Conservation (phyloP, 768 basidiomycete species). For the Mycena belliarum region DNA sequence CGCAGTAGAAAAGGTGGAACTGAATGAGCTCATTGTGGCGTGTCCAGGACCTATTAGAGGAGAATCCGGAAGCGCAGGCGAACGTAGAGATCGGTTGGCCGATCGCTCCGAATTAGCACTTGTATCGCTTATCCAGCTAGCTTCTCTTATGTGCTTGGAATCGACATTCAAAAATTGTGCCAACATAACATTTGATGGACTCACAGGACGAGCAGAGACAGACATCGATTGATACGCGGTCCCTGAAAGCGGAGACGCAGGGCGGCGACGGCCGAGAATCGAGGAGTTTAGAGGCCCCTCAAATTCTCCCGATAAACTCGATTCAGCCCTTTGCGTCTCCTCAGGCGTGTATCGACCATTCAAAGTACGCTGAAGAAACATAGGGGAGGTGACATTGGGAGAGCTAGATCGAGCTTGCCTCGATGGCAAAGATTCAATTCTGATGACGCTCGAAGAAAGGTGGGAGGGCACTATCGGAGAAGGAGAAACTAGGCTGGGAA, state of each 20-base stretch:
- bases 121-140: slow-evolving; percentile 55
- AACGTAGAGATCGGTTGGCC: slow-evolving; percentile 49
- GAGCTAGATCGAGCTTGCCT: slow-evolving; percentile 49
- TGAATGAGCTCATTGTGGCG: slow-evolving; percentile 31
- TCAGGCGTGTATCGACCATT: slow-evolving; percentile 72
- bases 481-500: slow-evolving; percentile 34
- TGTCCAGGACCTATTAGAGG: slow-evolving; percentile 45
- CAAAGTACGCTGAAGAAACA: slow-evolving; percentile 60
- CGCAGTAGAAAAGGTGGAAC: slow-evolving; percentile 29
- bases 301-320: slow-evolving; percentile 39
- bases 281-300: slow-evolving; percentile 54
- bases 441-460: slow-evolving; percentile 39
- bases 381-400: slow-evolving; percentile 44
- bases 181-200: slow-evolving; percentile 81
- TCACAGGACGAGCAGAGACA: slow-evolving; percentile 61
- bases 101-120: slow-evolving; percentile 32
- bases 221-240: slow-evolving; percentile 61
- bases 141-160: slow-evolving; percentile 50
- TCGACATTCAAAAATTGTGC: slow-evolving; percentile 37
- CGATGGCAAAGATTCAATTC: slow-evolving; percentile 57
- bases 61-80: slow-evolving; percentile 63
- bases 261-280: slow-evolving; percentile 57
- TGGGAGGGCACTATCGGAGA: slow-evolving; percentile 38
- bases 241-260: slow-evolving; percentile 71
- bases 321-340: slow-evolving; percentile 36